Conservation (phyloP, 2,329 filamentous ascomycete genomes). For the Colletotrichum australisinense region DNA sequence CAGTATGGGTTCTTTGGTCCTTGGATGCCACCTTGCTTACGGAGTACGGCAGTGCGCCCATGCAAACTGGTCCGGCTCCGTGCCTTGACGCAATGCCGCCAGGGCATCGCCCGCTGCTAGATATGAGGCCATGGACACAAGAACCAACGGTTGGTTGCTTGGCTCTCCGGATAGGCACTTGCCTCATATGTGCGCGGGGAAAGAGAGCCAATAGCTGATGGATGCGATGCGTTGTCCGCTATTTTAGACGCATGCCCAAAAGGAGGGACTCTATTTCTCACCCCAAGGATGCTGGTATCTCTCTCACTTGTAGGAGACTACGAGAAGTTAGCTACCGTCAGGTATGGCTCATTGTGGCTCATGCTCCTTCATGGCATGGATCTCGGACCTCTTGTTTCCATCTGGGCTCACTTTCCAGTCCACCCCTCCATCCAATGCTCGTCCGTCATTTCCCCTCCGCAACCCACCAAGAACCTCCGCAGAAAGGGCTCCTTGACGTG, state of each 20-base stretch:
- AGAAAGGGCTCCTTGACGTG: slow-evolving; percentile 16
- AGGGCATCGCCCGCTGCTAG: background rate
- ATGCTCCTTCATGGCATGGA: background rate
- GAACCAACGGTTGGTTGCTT: background rate
- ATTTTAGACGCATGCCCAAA: background rate
- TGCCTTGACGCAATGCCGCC: slow-evolving; percentile 12
- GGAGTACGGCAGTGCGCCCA: background rate
- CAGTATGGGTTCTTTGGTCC: background rate
- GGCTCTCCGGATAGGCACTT: no score
- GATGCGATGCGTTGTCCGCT: background rate
- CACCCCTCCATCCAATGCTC: slow-evolving; percentile 4
- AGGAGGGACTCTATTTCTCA: background rate
- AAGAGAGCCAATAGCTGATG: background rate
- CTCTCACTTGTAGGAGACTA: no score
- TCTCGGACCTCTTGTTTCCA: background rate
- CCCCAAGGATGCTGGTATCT: no score
- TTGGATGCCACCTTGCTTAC: background rate
- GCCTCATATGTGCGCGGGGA: no score
- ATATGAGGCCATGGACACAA: background rate
- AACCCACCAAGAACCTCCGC: slow-evolving; percentile 1
- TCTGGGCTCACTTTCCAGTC: background rate
- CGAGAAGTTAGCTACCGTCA: background rate
- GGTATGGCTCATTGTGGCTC: slow-evolving; percentile 26
- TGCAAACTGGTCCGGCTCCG: background rate
- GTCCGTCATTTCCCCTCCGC: background rate